Evolutionary conservation across 495 filamentous ascomycete species (phyloP).

Genomic region (Podospora sp.): DNA sequence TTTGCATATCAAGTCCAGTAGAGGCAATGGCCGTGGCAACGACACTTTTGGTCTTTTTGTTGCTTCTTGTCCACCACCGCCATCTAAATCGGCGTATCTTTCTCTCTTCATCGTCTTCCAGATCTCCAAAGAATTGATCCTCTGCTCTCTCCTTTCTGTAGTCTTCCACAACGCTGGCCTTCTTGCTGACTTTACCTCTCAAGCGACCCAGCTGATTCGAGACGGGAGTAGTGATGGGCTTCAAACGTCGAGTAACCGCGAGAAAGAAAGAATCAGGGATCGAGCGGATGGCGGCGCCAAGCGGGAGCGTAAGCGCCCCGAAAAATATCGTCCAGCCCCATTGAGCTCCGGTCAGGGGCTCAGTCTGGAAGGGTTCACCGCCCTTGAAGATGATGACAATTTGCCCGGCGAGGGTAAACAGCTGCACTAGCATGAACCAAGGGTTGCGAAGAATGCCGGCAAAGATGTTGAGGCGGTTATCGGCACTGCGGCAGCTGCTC

Average conservation of each 20-base stretch:
- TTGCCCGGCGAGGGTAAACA: slow-evolving; percentile 81
- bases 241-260: neutral
- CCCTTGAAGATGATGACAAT: slow-evolving; percentile 76
- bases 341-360: slow-evolving; percentile 54
- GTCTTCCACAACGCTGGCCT: neutral
- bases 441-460: slow-evolving; percentile 75
- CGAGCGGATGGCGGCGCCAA: slow-evolving; percentile 10
- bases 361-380: slow-evolving; percentile 67
- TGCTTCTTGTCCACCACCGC: neutral
- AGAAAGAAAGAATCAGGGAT: neutral
- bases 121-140: neutral
- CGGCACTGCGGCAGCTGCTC: slow-evolving; percentile 60
- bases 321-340: slow-evolving; percentile 52
- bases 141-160: neutral
- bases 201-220: neutral
- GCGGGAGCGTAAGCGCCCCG: neutral
- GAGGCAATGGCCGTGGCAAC: neutral
- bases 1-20: neutral
- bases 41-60: neutral
- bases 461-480: slow-evolving; percentile 87
- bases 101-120: slow-evolving; percentile 8
- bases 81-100: neutral
- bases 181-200: neutral
- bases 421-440: slow-evolving; percentile 78
- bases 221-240: neutral